phyloP scores from a whole-genome alignment of 2,329 filamentous ascomycete species.

The Ploettnerulaceae sp. region DNA sequence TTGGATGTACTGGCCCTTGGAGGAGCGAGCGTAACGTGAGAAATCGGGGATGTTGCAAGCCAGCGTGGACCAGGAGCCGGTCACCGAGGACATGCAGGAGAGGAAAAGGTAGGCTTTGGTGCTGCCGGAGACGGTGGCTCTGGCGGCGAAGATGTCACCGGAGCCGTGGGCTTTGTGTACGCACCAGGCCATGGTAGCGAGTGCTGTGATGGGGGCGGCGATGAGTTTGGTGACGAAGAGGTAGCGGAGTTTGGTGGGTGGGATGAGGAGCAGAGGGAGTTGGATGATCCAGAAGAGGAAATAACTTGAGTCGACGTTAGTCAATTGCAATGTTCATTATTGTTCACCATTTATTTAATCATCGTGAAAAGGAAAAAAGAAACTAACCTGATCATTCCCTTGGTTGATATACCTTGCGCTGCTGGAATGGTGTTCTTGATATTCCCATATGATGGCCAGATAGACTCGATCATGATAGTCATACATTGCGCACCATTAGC shows the following conservation, averaged over 20 bases:
- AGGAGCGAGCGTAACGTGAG: slow-evolving; percentile 30
- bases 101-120: slow-evolving; percentile 30
- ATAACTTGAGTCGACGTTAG: too few relatives aligned
- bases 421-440: slow-evolving; percentile 49
- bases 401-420: slow-evolving; percentile 47
- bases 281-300: slow-evolving; percentile 42
- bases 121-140: slow-evolving; percentile 26
- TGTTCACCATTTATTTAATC: slow-evolving; percentile 24
- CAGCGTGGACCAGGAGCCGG: slow-evolving; percentile 32
- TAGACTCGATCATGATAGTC: slow-evolving; percentile 40
- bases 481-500: slow-evolving; percentile 54
- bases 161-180: slow-evolving; percentile 50
- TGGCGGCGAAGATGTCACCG: slow-evolving; percentile 26
- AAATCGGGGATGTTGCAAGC: slow-evolving; percentile 37
- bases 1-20: slow-evolving; percentile 38
- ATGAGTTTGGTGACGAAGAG: slow-evolving; percentile 48
- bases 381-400: slow-evolving; percentile 46
- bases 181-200: slow-evolving; percentile 60
- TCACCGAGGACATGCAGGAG: slow-evolving; percentile 31
- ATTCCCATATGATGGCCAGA: slow-evolving; percentile 51
- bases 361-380: slow-evolving; percentile 49
- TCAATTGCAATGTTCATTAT: too few relatives aligned
- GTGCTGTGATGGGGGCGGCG: slow-evolving; percentile 52
- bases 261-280: slow-evolving; percentile 46
- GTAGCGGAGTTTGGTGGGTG: slow-evolving; percentile 43